A percentile compares a stretch with the other conserved stretches of the same genome.
phyloP scores from a whole-genome alignment of 805 yeast genomes.

The Barnettozyma sucrosica region DNA sequence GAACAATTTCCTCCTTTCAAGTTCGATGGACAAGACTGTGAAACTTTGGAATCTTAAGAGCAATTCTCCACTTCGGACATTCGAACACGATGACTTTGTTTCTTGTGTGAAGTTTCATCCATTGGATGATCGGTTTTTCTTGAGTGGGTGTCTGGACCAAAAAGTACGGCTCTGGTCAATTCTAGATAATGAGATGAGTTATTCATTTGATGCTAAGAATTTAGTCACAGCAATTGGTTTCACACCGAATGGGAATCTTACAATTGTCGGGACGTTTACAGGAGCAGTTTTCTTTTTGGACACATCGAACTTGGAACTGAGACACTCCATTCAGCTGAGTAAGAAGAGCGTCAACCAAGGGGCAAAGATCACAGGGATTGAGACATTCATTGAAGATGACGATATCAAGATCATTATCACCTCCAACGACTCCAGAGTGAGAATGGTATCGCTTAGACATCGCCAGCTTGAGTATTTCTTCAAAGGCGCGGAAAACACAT shows the following conservation, averaged over 20 bases:
- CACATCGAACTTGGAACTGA: conserved; percentile 54
- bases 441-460: conserved; percentile 54
- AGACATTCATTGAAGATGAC: conserved; percentile 35
- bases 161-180: conserved; percentile 79
- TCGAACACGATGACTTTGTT: conserved; percentile 74
- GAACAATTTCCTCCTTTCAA: conserved; percentile 71
- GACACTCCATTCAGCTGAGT: conserved; percentile 40
- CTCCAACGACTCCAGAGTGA: conserved; percentile 74
- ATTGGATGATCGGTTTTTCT: conserved; percentile 77
- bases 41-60: conserved; percentile 82
- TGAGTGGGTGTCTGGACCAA: conserved; percentile 77
- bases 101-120: conserved; percentile 80
- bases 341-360: conserved; percentile 32
- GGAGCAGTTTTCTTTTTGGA: conserved; percentile 61
- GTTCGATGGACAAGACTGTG: conserved; percentile 82
- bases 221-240: conserved; percentile 71
- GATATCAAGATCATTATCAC: conserved; percentile 51
- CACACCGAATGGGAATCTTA: conserved; percentile 56
- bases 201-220: conserved; percentile 53
- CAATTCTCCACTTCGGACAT: conserved; percentile 53
- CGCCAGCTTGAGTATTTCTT: conserved; percentile 57
- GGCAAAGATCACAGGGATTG: conserved; percentile 73
- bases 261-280: conserved; percentile 71
- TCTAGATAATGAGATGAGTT: conserved; percentile 61
- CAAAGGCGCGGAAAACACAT: conserved; percentile 67